phyloP scores from a whole-genome alignment of 345 rosid genomes.

The Eutrema japonicum region DNA sequence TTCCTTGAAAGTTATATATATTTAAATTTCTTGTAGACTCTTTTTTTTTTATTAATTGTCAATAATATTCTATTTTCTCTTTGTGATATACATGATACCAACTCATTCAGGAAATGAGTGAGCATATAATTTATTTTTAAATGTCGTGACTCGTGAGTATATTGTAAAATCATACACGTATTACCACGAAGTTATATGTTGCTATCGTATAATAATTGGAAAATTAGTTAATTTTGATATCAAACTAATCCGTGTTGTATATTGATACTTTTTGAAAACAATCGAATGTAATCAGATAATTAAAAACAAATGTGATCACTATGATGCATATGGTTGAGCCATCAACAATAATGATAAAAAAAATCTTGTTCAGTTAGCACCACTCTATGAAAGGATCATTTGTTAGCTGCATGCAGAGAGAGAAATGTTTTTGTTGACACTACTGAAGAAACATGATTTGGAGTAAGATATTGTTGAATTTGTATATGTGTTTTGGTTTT shows the following conservation, averaged over 20 bases:
- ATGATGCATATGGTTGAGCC: too few species aligned
- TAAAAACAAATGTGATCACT: too few species aligned
- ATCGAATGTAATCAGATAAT: too few species aligned
- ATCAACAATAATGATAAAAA: too few species aligned
- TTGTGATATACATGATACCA: slow-evolving; percentile 34
- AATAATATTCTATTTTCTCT: neutral
- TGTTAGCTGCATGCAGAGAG: too few species aligned
- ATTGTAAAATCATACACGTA: slow-evolving; percentile 30
- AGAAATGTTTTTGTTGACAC: too few species aligned
- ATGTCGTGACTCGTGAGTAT: neutral
- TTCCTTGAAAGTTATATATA: neutral
- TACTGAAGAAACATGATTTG: neutral
- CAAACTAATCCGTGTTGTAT: too few species aligned
- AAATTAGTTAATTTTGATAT: neutral
- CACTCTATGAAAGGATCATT: too few species aligned
- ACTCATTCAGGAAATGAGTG: slow-evolving; percentile 15
- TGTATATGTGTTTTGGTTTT: too few species aligned
- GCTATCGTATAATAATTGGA: slow-evolving; percentile 7
- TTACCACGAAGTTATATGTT: slow-evolving; percentile 31
- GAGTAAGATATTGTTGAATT: too few species aligned
- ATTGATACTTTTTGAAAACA: too few species aligned
- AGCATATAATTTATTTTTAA: neutral
- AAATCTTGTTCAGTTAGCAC: too few species aligned
- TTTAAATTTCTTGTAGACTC: neutral
- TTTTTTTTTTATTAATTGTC: neutral